Evolutionary conservation across 106 monocot species (phyloP).

Genomic region (Apostasia ramifera): DNA sequence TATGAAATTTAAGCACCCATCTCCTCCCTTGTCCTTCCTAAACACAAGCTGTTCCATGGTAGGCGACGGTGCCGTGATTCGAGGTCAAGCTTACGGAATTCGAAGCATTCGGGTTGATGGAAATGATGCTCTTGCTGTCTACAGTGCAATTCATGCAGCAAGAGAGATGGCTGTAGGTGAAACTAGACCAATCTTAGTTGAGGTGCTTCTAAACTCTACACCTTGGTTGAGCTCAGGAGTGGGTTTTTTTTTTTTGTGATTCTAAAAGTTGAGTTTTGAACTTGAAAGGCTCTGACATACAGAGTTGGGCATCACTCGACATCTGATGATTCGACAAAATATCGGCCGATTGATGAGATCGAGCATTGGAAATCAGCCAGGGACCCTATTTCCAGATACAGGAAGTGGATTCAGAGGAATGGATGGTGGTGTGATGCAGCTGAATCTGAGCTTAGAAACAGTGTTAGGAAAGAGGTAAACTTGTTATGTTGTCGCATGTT

Average conservation of each 20-base stretch:
- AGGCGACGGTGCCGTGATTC: slow-evolving; percentile 83
- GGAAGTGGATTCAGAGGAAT: slow-evolving; percentile 83
- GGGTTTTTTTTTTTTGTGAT: neutral
- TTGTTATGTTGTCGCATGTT: neutral
- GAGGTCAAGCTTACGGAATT: slow-evolving; percentile 89
- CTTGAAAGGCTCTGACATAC: slow-evolving; percentile 73
- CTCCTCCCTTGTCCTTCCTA: neutral
- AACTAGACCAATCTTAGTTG: slow-evolving; percentile 71
- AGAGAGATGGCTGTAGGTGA: slow-evolving; percentile 83
- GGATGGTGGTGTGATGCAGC: slow-evolving; percentile 86
- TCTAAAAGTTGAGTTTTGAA: slow-evolving; percentile 2
- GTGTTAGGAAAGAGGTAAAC: slow-evolving; percentile 72
- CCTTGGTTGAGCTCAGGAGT: neutral
- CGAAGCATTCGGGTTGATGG: slow-evolving; percentile 87
- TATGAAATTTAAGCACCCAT: neutral
- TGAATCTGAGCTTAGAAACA: slow-evolving; percentile 67
- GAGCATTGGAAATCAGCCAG: slow-evolving; percentile 78
- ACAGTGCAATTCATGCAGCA: slow-evolving; percentile 79
- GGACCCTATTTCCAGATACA: slow-evolving; percentile 76
- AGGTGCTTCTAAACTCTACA: slow-evolving; percentile 31
- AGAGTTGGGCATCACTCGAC: slow-evolving; percentile 94
- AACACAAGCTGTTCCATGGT: neutral
- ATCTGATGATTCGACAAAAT: slow-evolving; percentile 96
- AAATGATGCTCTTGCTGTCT: slow-evolving; percentile 88
- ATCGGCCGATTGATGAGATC: slow-evolving; percentile 67